Evolutionary conservation across 2,329 filamentous ascomycete genomes (phyloP).

Genomic region (Dactylonectria macrodidyma): DNA sequence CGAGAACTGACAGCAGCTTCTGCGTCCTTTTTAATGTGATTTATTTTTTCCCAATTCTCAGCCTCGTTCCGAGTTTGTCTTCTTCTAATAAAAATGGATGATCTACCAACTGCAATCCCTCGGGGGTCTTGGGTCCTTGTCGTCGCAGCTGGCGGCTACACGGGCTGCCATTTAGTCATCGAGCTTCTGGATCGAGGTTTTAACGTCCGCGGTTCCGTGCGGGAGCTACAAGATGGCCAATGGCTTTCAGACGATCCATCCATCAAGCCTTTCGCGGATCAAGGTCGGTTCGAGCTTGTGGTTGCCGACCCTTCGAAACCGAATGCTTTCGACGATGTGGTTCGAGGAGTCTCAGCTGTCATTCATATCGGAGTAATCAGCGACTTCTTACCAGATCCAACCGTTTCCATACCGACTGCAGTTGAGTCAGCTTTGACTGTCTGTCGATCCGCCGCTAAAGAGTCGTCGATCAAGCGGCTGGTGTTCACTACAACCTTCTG

Average conservation of each 20-base stretch:
- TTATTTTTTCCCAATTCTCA: not conserved
- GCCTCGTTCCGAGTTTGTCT: not conserved
- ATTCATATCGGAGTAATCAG: not conserved
- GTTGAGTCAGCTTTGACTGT: constrained; percentile 4
- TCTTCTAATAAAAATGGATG: not conserved
- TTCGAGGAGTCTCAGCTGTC: constrained; percentile 3
- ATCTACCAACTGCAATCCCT: constrained; percentile 1
- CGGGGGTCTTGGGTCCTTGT: constrained; percentile 6
- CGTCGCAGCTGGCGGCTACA: constrained; percentile 7
- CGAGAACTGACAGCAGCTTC: not conserved
- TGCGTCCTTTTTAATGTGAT: not conserved
- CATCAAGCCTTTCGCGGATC: constrained; percentile 5
- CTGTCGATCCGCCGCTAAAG: constrained; percentile 4
- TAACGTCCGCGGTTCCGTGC: not conserved
- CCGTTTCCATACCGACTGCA: not conserved
- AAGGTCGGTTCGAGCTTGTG: not conserved
- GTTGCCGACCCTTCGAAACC: not conserved
- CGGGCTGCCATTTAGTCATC: not conserved
- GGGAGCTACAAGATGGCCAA: not conserved
- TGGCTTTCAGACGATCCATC: not conserved
- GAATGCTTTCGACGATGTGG: not conserved
- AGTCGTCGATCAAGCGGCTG: not conserved
- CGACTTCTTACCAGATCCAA: constrained; percentile 1
- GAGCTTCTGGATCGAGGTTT: not conserved
- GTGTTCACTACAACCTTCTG: constrained; percentile 4